Evolutionary conservation across 2,329 filamentous ascomycete genomes (phyloP), one percentile per base, ranked within the genome.

Genomic region (Cladophialophora carrionii): DNA sequence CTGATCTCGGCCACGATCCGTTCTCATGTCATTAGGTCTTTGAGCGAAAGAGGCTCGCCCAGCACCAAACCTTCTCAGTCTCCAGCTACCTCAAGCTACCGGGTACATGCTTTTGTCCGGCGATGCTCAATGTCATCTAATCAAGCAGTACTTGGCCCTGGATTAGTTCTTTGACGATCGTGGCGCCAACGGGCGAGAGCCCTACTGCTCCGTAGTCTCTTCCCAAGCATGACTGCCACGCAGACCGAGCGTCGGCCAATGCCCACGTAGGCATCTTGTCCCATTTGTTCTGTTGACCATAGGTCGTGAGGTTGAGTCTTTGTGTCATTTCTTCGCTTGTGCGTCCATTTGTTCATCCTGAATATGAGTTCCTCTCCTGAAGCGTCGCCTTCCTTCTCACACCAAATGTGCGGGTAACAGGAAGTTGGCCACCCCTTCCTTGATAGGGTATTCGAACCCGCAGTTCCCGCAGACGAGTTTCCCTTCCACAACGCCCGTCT

Each of bases 401-500:
- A 73, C 95, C 78, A 99, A 80, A 81, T 99, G 95, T 73, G 90
- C 95, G 12, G 95, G 95, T 71, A 99, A 80, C 75, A 99, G 80
- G 74, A 99, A 99, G 78, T 98, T 98, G 65, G 92, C 92, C 77
- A 98, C 96, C 4, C 95, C 95, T 79, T 99, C 94, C 76, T 95
- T 93, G 68, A 99, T 89, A 65, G 88, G 88, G 78, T 98, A 99
- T 81, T 96, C 91, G 76, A 98, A 94, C 55, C 90, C 91, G 76
- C 95, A 99, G 78, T 90, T 90, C 55, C 87, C 92, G 77, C 95
- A 99, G 4, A 93, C 90, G 70, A 99, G 83, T 78, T 91, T 94
- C 2, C 95, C 95, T 78, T 94, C 90, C 43, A 87, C 85, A 65
- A 99, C 90, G 73, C 92, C 90, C 65, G 95, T 99, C 83, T 98